Evolutionary conservation across 345 rosid species (phyloP).

Genomic region (Eucalyptus cladocalyx): DNA sequence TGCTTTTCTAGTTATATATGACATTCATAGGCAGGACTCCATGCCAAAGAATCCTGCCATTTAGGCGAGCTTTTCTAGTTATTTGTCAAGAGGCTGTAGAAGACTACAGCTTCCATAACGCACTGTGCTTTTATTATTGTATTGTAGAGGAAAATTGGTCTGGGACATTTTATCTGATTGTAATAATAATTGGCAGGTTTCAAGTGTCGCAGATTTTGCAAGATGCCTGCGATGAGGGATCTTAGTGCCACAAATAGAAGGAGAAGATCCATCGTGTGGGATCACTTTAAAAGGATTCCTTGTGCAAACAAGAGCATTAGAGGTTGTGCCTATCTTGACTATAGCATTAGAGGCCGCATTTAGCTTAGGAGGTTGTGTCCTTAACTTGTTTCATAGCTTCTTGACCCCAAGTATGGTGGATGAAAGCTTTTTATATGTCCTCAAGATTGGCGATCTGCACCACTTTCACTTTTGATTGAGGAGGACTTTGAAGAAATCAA

Average conservation of each 20-base stretch:
- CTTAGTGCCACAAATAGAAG: neutral
- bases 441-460: neutral
- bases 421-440: neutral
- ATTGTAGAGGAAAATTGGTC: neutral
- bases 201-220: neutral
- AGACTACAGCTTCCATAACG: neutral
- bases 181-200: neutral
- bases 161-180: neutral
- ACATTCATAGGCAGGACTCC: neutral
- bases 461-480: neutral
- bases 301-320: neutral
- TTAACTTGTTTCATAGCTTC: neutral
- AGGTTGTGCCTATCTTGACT: neutral
- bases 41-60: neutral
- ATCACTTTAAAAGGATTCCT: neutral
- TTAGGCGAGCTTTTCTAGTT: neutral
- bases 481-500: neutral
- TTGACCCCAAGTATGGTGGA: neutral
- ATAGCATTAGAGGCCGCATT: neutral
- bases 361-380: neutral
- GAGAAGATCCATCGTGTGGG: neutral
- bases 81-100: neutral
- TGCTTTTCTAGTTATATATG: neutral
- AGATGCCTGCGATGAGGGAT: neutral
- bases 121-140: neutral